Conservation (phyloP, 371 early-diverging fungal genomes). For the Mortierella sp. region DNA sequence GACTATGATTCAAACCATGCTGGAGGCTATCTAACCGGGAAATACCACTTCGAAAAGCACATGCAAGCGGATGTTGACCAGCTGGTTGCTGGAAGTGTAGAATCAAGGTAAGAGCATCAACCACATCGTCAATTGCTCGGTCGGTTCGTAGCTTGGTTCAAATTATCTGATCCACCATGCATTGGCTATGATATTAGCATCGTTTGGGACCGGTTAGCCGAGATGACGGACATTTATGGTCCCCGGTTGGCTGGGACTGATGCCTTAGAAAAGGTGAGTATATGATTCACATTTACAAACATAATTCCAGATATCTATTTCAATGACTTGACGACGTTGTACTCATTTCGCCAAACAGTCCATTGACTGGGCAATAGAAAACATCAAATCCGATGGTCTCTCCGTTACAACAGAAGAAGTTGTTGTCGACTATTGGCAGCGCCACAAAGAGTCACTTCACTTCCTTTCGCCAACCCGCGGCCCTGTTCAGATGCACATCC, state of each 20-base stretch:
- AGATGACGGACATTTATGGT: slow-evolving; percentile 69
- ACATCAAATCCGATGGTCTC: slow-evolving; percentile 48
- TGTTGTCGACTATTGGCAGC: slow-evolving; percentile 61
- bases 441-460: slow-evolving; percentile 60
- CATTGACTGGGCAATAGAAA: slow-evolving; percentile 61
- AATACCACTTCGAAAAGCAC: slow-evolving; percentile 30
- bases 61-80: slow-evolving; percentile 41
- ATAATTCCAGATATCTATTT: background rate
- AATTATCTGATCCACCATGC: background rate
- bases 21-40: background rate
- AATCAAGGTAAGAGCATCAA: slow-evolving; percentile 22
- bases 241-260: slow-evolving; percentile 61
- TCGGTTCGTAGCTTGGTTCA: background rate
- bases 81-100: slow-evolving; percentile 26
- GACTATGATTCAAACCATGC: background rate
- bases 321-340: background rate
- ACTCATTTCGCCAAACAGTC: slow-evolving; percentile 24
- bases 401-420: slow-evolving; percentile 63
- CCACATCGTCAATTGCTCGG: background rate
- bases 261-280: slow-evolving; percentile 55
- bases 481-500: slow-evolving; percentile 53
- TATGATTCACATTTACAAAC: background rate
- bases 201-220: slow-evolving; percentile 69
- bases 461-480: slow-evolving; percentile 62
- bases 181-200: slow-evolving; percentile 15